phyloP scores from a whole-genome alignment of 495 filamentous ascomycete species.

The Neurospora sp. region DNA sequence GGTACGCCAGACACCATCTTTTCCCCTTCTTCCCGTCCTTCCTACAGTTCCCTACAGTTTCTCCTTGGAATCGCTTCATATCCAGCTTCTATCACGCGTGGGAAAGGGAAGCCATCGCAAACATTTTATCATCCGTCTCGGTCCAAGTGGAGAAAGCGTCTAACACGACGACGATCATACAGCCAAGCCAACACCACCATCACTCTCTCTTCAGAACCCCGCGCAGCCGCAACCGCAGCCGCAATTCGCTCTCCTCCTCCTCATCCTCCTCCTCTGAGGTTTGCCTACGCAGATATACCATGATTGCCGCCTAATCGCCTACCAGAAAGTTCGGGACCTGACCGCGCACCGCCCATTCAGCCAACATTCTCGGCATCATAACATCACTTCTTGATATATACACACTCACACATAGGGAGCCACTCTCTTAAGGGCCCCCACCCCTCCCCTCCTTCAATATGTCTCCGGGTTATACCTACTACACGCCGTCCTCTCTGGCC shows the following conservation, averaged over 20 bases:
- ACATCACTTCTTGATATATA: conserved; percentile 10
- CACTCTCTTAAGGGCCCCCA: neutral
- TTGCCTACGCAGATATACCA: conserved; percentile 1
- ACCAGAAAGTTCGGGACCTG: conserved; percentile 7
- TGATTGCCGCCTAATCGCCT: conserved; percentile 15
- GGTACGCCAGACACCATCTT: neutral
- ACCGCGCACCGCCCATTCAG: conserved; percentile 3
- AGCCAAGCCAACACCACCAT: neutral
- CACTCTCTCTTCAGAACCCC: conserved; percentile 1
- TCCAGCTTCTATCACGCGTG: neutral
- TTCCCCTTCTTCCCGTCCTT: neutral
- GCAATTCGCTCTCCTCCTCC: neutral
- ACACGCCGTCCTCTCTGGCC: conserved; percentile 16
- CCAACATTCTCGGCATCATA: conserved; percentile 1
- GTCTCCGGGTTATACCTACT: conserved; percentile 22
- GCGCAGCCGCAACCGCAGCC: conserved; percentile 12
- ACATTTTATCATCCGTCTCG: neutral
- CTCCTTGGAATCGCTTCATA: neutral
- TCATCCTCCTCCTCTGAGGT: neutral
- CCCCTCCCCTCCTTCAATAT: conserved; percentile 15
- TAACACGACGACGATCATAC: neutral
- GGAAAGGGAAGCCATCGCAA: neutral
- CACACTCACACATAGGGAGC: conserved; percentile 4
- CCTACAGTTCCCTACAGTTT: neutral
- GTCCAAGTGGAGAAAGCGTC: neutral